Conservation (phyloP, 164 flowering plant genomes). For the Saururus chinensis region DNA sequence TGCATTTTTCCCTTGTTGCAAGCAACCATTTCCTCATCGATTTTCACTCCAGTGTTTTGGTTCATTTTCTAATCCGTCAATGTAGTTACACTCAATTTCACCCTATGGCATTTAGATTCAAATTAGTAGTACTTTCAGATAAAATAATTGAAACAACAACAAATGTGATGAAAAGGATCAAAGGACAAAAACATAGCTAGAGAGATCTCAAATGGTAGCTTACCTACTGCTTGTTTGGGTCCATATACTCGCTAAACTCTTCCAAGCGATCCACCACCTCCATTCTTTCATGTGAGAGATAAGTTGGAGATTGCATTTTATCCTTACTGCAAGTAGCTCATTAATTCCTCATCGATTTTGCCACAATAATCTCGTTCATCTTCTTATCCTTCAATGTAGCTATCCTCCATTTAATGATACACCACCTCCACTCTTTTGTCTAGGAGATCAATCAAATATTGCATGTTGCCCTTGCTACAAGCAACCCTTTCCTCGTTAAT, state of each 20-base stretch:
- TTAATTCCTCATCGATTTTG: too few species aligned
- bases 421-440: conserved; percentile 9
- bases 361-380: too few species aligned
- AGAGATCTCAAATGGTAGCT: neutral
- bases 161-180: too few species aligned
- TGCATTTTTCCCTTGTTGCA: conserved; percentile 20
- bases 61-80: conserved; percentile 12
- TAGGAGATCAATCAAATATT: conserved; percentile 21
- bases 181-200: neutral
- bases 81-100: conserved; percentile 20
- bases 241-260: too few species aligned
- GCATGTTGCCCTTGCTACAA: conserved; percentile 18
- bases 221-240: conserved; percentile 6
- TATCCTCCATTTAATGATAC: too few species aligned
- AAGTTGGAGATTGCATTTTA: conserved; percentile 24
- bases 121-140: neutral
- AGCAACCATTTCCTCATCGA: conserved; percentile 18
- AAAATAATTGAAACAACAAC: too few species aligned
- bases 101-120: conserved; percentile 8
- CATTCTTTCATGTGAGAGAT: conserved; percentile 12
- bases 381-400: too few species aligned
- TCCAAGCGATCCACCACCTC: conserved; percentile 6
- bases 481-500: conserved; percentile 19
- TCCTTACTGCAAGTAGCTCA: conserved; percentile 15
- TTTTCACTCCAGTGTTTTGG: conserved; percentile 26